Percentiles rank a stretch among this genome's conserved stretches.
Evolutionary conservation across 2,329 filamentous ascomycete genomes (phyloP).

Genomic region (Biscogniauxia marginata): DNA sequence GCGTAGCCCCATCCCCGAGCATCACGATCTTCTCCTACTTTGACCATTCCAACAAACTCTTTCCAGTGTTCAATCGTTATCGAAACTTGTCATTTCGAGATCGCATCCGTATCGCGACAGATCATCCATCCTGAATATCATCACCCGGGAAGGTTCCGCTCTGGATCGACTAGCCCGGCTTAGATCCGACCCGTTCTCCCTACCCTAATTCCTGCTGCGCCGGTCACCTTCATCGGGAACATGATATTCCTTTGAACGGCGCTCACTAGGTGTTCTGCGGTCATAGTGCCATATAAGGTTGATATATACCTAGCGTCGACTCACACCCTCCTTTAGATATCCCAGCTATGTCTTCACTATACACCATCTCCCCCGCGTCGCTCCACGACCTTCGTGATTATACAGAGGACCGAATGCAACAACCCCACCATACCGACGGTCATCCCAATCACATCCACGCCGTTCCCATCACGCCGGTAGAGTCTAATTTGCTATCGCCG

Average conservation of each 20-base stretch:
- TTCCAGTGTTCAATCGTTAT: constrained; percentile 17
- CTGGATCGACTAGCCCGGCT: constrained; percentile 18
- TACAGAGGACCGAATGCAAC: constrained; percentile 26
- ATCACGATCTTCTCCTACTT: constrained; percentile 17
- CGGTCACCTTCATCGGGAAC: constrained; percentile 15
- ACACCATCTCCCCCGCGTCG: constrained; percentile 40
- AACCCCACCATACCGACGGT: constrained; percentile 33
- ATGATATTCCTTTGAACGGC: constrained; percentile 25
- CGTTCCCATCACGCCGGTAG: constrained; percentile 33
- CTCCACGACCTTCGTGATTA: constrained; percentile 37
- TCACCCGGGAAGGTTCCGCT: constrained; percentile 8
- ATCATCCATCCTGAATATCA: background rate
- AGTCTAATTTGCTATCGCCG: constrained; percentile 42
- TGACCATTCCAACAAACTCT: constrained; percentile 17
- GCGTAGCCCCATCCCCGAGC: constrained; percentile 15
- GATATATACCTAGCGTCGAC: constrained; percentile 36
- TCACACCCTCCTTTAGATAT: constrained; percentile 23
- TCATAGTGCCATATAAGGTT: constrained; percentile 19
- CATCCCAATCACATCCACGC: constrained; percentile 24
- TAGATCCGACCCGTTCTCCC: constrained; percentile 4
- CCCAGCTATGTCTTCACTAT: constrained; percentile 45
- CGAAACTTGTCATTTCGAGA: constrained; percentile 11
- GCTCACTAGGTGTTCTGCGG: constrained; percentile 21
- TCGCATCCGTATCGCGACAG: constrained; percentile 9
- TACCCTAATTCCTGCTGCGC: constrained; percentile 11